phyloP scores from a whole-genome alignment of 2,329 filamentous ascomycete genomes.

The Sarocladium strictum region DNA sequence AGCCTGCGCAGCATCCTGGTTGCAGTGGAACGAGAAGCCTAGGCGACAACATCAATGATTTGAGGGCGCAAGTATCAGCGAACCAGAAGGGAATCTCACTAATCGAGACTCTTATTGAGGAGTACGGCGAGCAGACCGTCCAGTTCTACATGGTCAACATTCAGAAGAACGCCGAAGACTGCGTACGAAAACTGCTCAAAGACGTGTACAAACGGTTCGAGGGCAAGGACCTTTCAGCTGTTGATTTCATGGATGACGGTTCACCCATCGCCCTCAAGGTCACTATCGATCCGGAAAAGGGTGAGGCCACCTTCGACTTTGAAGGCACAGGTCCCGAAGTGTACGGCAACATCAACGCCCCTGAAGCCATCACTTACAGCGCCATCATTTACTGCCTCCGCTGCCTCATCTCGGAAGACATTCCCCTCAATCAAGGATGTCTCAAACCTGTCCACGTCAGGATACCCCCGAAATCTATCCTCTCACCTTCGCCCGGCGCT shows the following conservation, averaged over 20 bases:
- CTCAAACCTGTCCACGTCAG: conserved; percentile 68
- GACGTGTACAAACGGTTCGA: conserved; percentile 64
- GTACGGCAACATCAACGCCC: conserved; percentile 76
- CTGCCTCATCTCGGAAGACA: conserved; percentile 73
- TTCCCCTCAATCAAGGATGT: conserved; percentile 79
- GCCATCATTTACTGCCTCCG: conserved; percentile 86
- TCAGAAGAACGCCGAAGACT: conserved; percentile 71
- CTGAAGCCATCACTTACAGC: conserved; percentile 74
- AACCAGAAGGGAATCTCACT: conserved; percentile 84
- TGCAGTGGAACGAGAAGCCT: conserved; percentile 75
- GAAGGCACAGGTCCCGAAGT: conserved; percentile 73
- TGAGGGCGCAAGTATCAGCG: conserved; percentile 77
- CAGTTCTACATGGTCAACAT: conserved; percentile 82
- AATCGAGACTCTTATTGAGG: conserved; percentile 67
- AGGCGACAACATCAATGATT: conserved; percentile 74
- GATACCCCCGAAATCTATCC: conserved; percentile 66
- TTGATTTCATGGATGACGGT: conserved; percentile 82
- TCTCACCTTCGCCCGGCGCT: conserved; percentile 69
- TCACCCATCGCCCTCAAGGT: conserved; percentile 69
- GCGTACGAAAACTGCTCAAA: conserved; percentile 67
- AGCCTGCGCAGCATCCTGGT: conserved; percentile 67
- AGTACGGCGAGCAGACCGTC: conserved; percentile 72
- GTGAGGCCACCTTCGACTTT: conserved; percentile 78
- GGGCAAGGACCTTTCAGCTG: conserved; percentile 62
- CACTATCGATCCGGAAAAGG: conserved; percentile 67